phyloP scores from a whole-genome alignment of 2,329 filamentous ascomycete genomes.

The Cercospora sp. region DNA sequence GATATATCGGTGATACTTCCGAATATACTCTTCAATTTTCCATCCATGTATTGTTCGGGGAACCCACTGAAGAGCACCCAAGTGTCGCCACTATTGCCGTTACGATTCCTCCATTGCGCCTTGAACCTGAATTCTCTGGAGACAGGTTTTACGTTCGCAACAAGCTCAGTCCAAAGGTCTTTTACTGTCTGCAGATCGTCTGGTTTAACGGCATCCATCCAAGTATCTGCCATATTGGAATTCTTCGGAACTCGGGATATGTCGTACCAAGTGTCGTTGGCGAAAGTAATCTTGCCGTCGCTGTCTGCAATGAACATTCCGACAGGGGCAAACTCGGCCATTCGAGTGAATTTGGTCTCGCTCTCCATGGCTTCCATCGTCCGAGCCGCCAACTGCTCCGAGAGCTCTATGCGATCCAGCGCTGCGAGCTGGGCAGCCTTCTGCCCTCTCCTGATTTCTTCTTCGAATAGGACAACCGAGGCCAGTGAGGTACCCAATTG shows the following conservation, averaged over 20 bases:
- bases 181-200: slow-evolving; percentile 64
- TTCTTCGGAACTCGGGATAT: slow-evolving; percentile 67
- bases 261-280: slow-evolving; percentile 73
- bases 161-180: slow-evolving; percentile 62
- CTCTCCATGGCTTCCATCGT: slow-evolving; percentile 59
- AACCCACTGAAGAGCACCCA: slow-evolving; percentile 79
- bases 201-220: slow-evolving; percentile 70
- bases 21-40: slow-evolving; percentile 71
- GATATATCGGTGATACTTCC: slow-evolving; percentile 84
- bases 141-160: slow-evolving; percentile 62
- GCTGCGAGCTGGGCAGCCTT: slow-evolving; percentile 72
- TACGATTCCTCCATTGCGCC: slow-evolving; percentile 61
- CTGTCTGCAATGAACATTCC: slow-evolving; percentile 82
- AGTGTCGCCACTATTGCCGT: slow-evolving; percentile 63
- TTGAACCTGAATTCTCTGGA: slow-evolving; percentile 77
- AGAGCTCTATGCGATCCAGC: slow-evolving; percentile 73
- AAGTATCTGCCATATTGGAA: slow-evolving; percentile 59
- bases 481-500: slow-evolving; percentile 78
- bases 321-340: slow-evolving; percentile 81
- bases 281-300: slow-evolving; percentile 70
- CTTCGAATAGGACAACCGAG: slow-evolving; percentile 78
- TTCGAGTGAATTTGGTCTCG: slow-evolving; percentile 77
- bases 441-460: slow-evolving; percentile 75
- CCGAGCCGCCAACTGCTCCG: slow-evolving; percentile 67
- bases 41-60: slow-evolving; percentile 66